A percentile compares a stretch with the other conserved stretches of the same genome.
phyloP scores from a whole-genome alignment of 805 yeast species.

The Kodamaea hsintzibuensis region DNA sequence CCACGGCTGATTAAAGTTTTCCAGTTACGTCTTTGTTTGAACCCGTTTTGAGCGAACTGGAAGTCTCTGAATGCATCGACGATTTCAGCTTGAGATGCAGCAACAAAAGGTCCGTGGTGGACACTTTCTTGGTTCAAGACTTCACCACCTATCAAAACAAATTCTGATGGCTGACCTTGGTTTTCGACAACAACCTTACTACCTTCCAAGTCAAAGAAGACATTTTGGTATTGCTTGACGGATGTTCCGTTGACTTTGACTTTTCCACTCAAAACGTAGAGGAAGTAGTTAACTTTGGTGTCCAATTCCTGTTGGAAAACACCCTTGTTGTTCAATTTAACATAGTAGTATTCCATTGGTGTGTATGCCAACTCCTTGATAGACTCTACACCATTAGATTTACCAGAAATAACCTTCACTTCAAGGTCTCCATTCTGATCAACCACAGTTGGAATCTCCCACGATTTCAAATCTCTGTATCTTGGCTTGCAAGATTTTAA shows the following conservation, averaged over 20 bases:
- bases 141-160: constrained; percentile 75
- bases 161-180: constrained; percentile 46
- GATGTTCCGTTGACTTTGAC: constrained; percentile 41
- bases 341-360: constrained; percentile 74
- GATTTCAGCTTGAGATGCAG: constrained; percentile 64
- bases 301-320: constrained; percentile 62
- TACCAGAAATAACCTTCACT: constrained; percentile 78
- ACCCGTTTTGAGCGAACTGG: constrained; percentile 66
- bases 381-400: constrained; percentile 70
- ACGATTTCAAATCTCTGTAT: constrained; percentile 70
- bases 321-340: constrained; percentile 64
- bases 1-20: constrained; percentile 46
- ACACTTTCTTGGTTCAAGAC: constrained; percentile 71
- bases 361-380: constrained; percentile 77
- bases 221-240: constrained; percentile 49
- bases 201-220: constrained; percentile 73
- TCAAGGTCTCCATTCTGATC: constrained; percentile 62
- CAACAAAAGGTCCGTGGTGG: constrained; percentile 93
- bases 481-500: constrained; percentile 68
- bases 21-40: constrained; percentile 68
- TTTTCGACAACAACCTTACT: constrained; percentile 46
- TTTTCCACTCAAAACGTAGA: constrained; percentile 66
- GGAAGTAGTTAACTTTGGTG: constrained; percentile 61
- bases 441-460: constrained; percentile 69
- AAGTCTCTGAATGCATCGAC: constrained; percentile 72